Evolutionary conservation across 176 grass and related monocot genomes (phyloP), one percentile per base, ranked within the genome.

Genomic region (Aegilops sharonensis): DNA sequence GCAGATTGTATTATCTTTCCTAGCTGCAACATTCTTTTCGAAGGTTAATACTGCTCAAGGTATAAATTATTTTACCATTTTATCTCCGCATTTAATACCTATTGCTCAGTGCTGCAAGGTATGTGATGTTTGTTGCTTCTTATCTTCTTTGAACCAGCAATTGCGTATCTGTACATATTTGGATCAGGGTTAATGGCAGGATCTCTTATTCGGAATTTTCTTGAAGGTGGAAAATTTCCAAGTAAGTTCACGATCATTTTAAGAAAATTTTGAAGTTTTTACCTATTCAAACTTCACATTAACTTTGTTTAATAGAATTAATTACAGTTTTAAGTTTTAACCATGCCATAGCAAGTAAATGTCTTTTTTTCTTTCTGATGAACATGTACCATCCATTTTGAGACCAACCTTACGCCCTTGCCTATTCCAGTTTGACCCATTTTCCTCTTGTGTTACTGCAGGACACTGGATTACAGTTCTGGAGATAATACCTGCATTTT

Each of bases 401-500:
- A 39, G 30, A 24, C 25, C 11, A 70, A 9, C 39, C 27, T 84
- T 54, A 6, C 50, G 15, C 5, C 5, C 5, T 54, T 84, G 56
- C 42, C n/a, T 64, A 20, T 31, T 52, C 40, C 39, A 23, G 20
- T 72, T 67, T 62, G 14, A 75, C 8, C 18, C 48, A 60, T 68
- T 45, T 74, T 47, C 76, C 12, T 64, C 36, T 37, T 67, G 21
- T 64, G 69, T 73, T 87, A 80, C 21, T 81, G 47, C 77, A 91
- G 85, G 52, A 80, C 81, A 91, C 56, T 95, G 93, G 96, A 94
- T 92, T 77, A 92, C 92, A 87, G 84, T 92, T 84, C 86, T 98
- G 86, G 96, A 98, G 91, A 81, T 98, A 81, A 69, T 98, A 89
- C 96, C 96, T 62, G 86, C 86, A 79, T 98, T 98, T 89, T 94